Evolutionary conservation across 179 eudicot species (phyloP).

Genomic region (Gypsophila paniculata): DNA sequence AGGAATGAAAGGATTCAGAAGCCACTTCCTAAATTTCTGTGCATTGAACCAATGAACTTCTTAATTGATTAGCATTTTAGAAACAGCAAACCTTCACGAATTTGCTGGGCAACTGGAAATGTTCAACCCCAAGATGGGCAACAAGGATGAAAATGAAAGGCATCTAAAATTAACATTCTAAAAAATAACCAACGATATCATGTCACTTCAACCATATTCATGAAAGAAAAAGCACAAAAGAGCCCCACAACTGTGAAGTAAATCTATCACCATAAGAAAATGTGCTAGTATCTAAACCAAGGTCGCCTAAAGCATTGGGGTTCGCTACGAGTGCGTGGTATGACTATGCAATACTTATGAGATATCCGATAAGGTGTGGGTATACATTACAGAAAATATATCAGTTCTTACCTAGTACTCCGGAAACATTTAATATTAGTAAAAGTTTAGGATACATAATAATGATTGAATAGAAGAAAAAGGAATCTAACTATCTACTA

Average conservation of each 20-base stretch:
- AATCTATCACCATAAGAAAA: too few relatives aligned
- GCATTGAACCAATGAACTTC: neutral
- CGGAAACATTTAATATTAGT: too few relatives aligned
- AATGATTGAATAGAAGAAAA: too few relatives aligned
- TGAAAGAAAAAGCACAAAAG: neutral
- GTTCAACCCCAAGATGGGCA: neutral
- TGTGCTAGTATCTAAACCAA: too few relatives aligned
- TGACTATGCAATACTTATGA: too few relatives aligned
- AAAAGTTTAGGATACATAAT: too few relatives aligned
- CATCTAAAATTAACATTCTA: neutral
- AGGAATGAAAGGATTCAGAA: constrained; percentile 18
- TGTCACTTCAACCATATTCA: neutral
- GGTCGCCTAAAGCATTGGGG: too few relatives aligned
- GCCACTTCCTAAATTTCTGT: neutral
- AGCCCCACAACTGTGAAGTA: neutral
- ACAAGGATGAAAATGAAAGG: neutral
- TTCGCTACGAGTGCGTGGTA: too few relatives aligned
- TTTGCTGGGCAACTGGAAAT: neutral
- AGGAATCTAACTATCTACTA: too few relatives aligned
- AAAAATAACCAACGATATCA: neutral
- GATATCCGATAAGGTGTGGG: too few relatives aligned
- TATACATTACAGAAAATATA: too few relatives aligned
- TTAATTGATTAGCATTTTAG: neutral
- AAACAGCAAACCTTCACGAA: neutral
- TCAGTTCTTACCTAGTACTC: too few relatives aligned